Conservation (phyloP, 2,329 filamentous ascomycete species). For the Lasiodiplodia sp. region DNA sequence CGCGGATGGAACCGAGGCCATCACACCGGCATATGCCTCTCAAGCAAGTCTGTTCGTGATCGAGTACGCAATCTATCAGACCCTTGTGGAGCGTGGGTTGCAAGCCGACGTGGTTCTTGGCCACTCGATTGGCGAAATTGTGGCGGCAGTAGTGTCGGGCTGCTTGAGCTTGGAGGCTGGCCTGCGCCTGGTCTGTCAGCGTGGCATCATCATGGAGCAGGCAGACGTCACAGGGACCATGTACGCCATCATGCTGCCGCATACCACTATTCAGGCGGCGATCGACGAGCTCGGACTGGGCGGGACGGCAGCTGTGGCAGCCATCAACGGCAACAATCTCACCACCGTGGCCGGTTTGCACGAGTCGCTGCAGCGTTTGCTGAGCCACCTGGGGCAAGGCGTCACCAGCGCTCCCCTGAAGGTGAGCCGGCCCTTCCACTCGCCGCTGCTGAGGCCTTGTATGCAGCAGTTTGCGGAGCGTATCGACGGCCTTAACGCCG, state of each 20-base stretch:
- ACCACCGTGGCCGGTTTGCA: background rate
- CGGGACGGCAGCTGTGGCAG: background rate
- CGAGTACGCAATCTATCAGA: no score
- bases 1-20: no score
- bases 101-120: conserved; percentile 48
- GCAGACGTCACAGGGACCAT: background rate
- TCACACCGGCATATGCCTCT: no score
- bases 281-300: background rate
- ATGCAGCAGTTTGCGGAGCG: background rate
- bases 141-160: conserved; percentile 47
- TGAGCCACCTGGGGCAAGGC: background rate
- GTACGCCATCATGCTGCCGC: background rate
- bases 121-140: conserved; percentile 53
- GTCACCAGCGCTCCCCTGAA: background rate
- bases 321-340: background rate
- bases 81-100: conserved; percentile 33
- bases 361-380: background rate
- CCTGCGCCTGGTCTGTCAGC: conserved; percentile 43
- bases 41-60: no score
- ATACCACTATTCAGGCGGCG: background rate
- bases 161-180: conserved; percentile 45
- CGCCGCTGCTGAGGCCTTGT: background rate
- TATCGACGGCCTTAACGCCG: no score
- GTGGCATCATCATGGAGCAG: conserved; percentile 36
- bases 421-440: background rate